Base-by-base conservation (phyloP, 169 alveolate species). In the Plasmodium malariae region DNA sequence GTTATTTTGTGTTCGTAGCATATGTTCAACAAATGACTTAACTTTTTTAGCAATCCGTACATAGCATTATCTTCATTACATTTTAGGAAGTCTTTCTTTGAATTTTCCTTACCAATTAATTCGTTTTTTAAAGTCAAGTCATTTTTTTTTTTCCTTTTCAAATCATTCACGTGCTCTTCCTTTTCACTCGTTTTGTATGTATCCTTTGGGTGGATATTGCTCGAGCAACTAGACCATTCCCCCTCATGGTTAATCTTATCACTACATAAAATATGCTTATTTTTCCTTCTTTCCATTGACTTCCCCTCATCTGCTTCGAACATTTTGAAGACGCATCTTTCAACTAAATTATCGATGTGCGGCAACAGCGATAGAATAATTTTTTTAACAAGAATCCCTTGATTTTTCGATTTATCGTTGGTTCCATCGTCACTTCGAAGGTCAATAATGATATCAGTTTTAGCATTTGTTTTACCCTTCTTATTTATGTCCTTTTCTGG, bases 11-110 rank as follows among this genome's bases (percentile, higher is more conserved):
- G 69, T 14, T 63, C 68, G 24, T 78, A 43, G 24, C n/a, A 63
- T 28, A 78, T 69, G 48, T 78, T 78, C 24, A 68, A 21, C 7
- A 78, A 48, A 40, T 78, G 89, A 11, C 89, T 78, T 24, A 78
- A 12, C 0, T 69, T 30, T 78, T 78, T 78, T 17, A 73, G 55
- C 12, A 73, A 28, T 26, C 19, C 2, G 17, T 49, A 14, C 6
- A 2, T 21, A 17, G 36, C 37, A 26, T 51, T 37, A 12, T 2
- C n/a, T 24, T 14, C 72, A 28, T n/a, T 30, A 14, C n/a, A 28
- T 7, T 62, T 62, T 9, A 32, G 7, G 7, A n/a, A 14, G 6
- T 24, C 54, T 30, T 28, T 62, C 19, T 62, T 62, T 40, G 21
- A n/a, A 4, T 32, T 62, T 2, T 17, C 17, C 12, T 62, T 0